phyloP scores from a whole-genome alignment of 176 grass and related monocot genomes.

The Saccharum spontaneum region DNA sequence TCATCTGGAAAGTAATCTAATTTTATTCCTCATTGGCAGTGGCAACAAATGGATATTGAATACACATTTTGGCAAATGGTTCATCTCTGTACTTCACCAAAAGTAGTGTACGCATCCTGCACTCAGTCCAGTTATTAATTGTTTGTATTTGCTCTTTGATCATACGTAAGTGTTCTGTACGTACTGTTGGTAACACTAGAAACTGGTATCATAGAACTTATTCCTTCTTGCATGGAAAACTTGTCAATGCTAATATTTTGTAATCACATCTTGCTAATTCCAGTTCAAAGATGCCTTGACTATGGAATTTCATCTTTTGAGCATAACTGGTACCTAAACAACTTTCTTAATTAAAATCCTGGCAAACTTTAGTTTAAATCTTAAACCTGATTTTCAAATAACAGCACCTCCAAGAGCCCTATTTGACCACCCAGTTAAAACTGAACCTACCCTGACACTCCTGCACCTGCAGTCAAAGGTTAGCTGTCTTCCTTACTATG shows the following conservation, averaged over 20 bases:
- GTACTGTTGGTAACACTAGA: background rate
- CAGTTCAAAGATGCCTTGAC: background rate
- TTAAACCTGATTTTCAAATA: constrained; percentile 3
- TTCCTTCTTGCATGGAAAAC: background rate
- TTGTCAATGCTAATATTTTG: constrained; percentile 14
- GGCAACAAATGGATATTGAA: constrained; percentile 99
- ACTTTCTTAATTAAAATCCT: background rate
- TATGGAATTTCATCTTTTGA: background rate
- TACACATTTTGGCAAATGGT: constrained; percentile 99
- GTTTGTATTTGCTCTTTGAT: background rate
- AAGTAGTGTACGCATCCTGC: constrained; percentile 94
- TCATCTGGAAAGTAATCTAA: background rate
- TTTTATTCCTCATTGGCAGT: constrained; percentile 60
- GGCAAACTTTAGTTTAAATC: background rate
- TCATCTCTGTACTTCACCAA: constrained; percentile 97
- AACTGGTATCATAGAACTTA: background rate
- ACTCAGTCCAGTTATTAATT: constrained; percentile 44
- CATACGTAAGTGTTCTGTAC: background rate
- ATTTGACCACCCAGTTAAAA: background rate
- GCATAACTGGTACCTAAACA: background rate
- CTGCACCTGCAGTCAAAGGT: background rate
- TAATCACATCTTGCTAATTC: constrained; percentile 12
- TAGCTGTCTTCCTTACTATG: background rate
- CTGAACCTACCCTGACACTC: background rate
- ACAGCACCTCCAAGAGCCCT: background rate